Percentiles rank a stretch among this genome's conserved stretches.
phyloP scores from a whole-genome alignment of 2,329 filamentous ascomycete species.

The Didymella glomerata region DNA sequence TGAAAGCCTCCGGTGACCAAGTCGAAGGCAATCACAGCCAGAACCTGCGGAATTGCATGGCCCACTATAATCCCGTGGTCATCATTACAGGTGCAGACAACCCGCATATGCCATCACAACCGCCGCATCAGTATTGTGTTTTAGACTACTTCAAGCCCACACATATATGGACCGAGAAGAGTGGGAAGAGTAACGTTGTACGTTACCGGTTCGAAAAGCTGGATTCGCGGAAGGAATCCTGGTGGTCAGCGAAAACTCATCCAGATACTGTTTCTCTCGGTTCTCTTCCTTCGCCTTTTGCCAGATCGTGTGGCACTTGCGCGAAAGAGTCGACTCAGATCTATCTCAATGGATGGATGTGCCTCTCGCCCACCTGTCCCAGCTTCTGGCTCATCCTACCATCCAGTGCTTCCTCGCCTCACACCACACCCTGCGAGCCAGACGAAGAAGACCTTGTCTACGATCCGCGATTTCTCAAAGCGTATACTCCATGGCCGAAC shows the following conservation, averaged over 20 bases:
- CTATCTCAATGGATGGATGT: constrained; percentile 65
- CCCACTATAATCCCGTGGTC: constrained; percentile 61
- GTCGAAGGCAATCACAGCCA: constrained; percentile 49
- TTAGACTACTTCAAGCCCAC: constrained; percentile 75
- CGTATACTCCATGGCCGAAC: constrained; percentile 58
- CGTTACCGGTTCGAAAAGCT: constrained; percentile 74
- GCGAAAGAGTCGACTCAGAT: constrained; percentile 45
- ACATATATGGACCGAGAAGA: constrained; percentile 72
- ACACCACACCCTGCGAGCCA: constrained; percentile 37
- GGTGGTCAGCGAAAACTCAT: constrained; percentile 62
- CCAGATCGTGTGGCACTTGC: constrained; percentile 52
- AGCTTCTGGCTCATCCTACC: constrained; percentile 62
- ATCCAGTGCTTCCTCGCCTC: background rate
- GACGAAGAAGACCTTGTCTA: constrained; percentile 58
- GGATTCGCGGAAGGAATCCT: constrained; percentile 60
- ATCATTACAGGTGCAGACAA: constrained; percentile 62
- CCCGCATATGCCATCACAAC: constrained; percentile 56
- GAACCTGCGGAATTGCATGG: constrained; percentile 58
- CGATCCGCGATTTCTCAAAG: constrained; percentile 64
- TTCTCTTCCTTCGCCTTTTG: constrained; percentile 39
- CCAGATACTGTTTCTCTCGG: constrained; percentile 42
- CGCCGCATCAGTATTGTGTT: constrained; percentile 69
- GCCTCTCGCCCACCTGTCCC: constrained; percentile 61
- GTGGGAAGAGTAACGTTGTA: constrained; percentile 57
- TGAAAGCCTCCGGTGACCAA: constrained; percentile 60